Evolutionary conservation across 768 basidiomycete genomes (phyloP), one percentile per base, ranked within the genome.

Genomic region (Lactarius deliciosus): DNA sequence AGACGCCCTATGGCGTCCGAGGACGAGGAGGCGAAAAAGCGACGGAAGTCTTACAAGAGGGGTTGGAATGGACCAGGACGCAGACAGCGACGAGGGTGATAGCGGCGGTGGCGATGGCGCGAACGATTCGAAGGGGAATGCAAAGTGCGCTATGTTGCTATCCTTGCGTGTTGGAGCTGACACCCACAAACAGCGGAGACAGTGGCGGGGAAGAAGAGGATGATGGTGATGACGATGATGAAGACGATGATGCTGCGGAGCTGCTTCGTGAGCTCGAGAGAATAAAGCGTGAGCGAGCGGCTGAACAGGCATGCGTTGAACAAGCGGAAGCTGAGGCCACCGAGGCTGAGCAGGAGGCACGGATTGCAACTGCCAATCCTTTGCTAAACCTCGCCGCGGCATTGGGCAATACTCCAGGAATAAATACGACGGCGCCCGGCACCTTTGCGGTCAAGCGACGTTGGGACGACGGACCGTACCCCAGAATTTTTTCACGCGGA

Each of bases 181-280:
- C 4, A 8, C 18, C 32, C 3, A n/a, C 40, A n/a, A 40, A 36
- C 57, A 66, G 65, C 11, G 65, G 40, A 32, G 55, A 28, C 22
- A 32, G 47, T 11, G 28, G 73, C 22, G 77, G 76, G 20, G 77
- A 65, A 34, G 70, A 71, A 2, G 80, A 80, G 0, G 79, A 74
- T 16, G 72, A 74, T 9, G 75, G 72, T 59, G 81, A 83, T 41
- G 86, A 87, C 9, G 82, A 83, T 8, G 86, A 87, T 13, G 85
- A 78, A 11, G 79, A 96, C 69, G 92, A 94, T 72, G 94, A 96
- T 62, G 94, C 94, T 0, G 94, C 94, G 0, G 96, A 97, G 73
- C 82, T 99, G 28, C 81, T 99, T 68, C 88, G 94, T 30, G 97
- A 99, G 76, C 82, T 99, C n/a, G 96, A 97, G 78, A 98, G 96